Evolutionary conservation across 192 early-diverging fungal species (phyloP).

Genomic region (Thoreauomyces humboldtii): DNA sequence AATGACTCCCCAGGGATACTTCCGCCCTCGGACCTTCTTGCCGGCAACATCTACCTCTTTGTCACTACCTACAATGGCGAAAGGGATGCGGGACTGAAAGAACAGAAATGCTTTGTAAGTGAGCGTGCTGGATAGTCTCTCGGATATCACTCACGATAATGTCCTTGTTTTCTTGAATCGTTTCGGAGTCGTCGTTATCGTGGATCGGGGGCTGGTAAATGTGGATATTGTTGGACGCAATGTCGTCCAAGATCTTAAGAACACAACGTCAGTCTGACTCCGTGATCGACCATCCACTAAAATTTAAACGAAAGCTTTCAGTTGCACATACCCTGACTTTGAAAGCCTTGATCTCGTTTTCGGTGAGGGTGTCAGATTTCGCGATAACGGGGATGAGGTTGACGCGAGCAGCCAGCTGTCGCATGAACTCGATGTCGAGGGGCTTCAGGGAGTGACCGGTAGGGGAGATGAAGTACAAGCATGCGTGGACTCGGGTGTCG

Average conservation of each 20-base stretch:
- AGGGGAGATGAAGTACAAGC: constrained; percentile 97
- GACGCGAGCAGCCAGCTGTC: constrained; percentile 86
- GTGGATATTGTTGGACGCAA: constrained; percentile 86
- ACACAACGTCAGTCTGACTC: background rate
- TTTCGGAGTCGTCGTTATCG: constrained; percentile 95
- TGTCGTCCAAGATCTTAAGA: constrained; percentile 85
- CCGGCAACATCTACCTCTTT: constrained; percentile 53
- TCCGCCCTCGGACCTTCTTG: constrained; percentile 54
- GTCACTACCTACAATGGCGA: constrained; percentile 61
- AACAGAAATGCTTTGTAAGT: background rate
- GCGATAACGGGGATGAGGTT: constrained; percentile 99
- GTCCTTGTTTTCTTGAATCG: constrained; percentile 94
- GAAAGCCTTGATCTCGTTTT: constrained; percentile 89
- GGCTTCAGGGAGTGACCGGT: constrained; percentile 91
- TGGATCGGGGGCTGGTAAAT: constrained; percentile 94
- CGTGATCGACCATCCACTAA: too few species aligned
- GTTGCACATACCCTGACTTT: constrained; percentile 53
- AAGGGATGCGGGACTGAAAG: constrained; percentile 47
- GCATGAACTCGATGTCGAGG: constrained; percentile 97
- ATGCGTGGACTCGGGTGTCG: constrained; percentile 84
- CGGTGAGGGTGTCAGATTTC: constrained; percentile 97
- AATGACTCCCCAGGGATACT: constrained; percentile 65
- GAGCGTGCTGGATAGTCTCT: background rate
- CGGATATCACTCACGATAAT: constrained; percentile 56
- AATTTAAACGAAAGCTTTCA: too few species aligned